A percentile compares a stretch with the other conserved stretches of the same genome.
phyloP scores from a whole-genome alignment of 179 eudicot species.

The Gypsophila paniculata region DNA sequence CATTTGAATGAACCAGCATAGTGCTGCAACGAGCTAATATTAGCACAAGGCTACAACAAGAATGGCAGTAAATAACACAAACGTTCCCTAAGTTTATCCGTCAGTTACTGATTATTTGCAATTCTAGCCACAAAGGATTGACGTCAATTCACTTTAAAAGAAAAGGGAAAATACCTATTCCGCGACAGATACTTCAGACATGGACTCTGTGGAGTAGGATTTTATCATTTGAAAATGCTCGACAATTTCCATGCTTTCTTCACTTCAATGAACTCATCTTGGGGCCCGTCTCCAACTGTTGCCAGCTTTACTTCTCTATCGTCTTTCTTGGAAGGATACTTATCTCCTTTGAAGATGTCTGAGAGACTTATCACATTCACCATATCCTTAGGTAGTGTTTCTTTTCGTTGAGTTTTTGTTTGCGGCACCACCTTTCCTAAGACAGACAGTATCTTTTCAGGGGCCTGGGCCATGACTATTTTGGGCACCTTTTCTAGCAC shows the following conservation, averaged over 20 bases:
- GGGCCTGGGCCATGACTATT: neutral
- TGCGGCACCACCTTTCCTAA: slow-evolving; percentile 5
- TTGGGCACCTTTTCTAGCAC: slow-evolving; percentile 3
- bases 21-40: slow-evolving; percentile 16
- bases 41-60: neutral
- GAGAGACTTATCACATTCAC: slow-evolving; percentile 15
- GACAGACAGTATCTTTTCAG: slow-evolving; percentile 7
- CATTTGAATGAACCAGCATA: neutral
- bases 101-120: neutral
- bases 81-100: neutral
- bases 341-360: slow-evolving; percentile 5
- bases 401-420: neutral
- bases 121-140: neutral
- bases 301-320: slow-evolving; percentile 21
- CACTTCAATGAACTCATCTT: neutral
- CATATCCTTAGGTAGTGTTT: slow-evolving; percentile 1
- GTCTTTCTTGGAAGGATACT: slow-evolving; percentile 9
- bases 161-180: slow-evolving; percentile 17
- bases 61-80: neutral
- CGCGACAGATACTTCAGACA: neutral
- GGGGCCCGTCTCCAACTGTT: neutral
- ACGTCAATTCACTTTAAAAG: neutral
- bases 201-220: neutral
- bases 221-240: slow-evolving; percentile 25
- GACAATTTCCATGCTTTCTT: slow-evolving; percentile 21